A percentile compares a stretch with the other conserved stretches of the same genome.
These are phyloP conservation scores for Mrakiaceae sp. DNA, from an alignment of 1,284 basidiomycete genomes.

Conservation along the genomic window DNA sequence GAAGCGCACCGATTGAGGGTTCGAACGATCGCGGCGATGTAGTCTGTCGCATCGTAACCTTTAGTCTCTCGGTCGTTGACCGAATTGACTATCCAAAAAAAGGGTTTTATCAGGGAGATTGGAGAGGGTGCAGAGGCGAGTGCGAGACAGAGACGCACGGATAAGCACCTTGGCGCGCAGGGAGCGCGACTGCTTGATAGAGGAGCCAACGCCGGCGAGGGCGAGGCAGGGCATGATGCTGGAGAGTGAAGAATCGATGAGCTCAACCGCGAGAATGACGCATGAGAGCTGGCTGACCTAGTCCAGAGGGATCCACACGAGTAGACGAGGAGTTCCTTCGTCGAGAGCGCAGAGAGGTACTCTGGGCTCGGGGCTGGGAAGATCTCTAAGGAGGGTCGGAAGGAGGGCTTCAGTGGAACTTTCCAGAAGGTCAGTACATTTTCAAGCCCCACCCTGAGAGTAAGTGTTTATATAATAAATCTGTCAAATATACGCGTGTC, in stretches of 20 bases:
- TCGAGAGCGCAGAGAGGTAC: conserved; percentile 53
- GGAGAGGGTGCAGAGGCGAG: neutral
- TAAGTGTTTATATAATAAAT: neutral
- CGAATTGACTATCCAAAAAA: conserved; percentile 57
- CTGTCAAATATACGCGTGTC: neutral
- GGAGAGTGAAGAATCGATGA: neutral
- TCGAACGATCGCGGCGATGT: conserved; percentile 62
- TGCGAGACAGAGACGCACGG: conserved; percentile 40
- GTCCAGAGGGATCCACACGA: conserved; percentile 91
- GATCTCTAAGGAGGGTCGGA: conserved; percentile 46
- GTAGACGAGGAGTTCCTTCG: conserved; percentile 68
- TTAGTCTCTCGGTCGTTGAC: conserved; percentile 84
- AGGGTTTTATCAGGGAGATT: neutral
- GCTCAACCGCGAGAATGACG: too few species aligned
- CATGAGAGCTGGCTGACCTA: conserved; percentile 41
- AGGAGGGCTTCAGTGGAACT: neutral
- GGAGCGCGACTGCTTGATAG: conserved; percentile 61
- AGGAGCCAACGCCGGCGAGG: conserved; percentile 64
- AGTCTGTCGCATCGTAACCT: conserved; percentile 72
- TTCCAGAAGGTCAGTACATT: neutral
- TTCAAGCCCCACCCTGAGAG: neutral
- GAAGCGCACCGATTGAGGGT: conserved; percentile 51
- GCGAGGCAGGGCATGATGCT: conserved; percentile 86
- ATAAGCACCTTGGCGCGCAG: conserved; percentile 74
- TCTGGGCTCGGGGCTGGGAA: conserved; percentile 77